Evolutionary conservation across 2,329 filamentous ascomycete species (phyloP).

Genomic region (Stachybotrys chlorohalonatus): DNA sequence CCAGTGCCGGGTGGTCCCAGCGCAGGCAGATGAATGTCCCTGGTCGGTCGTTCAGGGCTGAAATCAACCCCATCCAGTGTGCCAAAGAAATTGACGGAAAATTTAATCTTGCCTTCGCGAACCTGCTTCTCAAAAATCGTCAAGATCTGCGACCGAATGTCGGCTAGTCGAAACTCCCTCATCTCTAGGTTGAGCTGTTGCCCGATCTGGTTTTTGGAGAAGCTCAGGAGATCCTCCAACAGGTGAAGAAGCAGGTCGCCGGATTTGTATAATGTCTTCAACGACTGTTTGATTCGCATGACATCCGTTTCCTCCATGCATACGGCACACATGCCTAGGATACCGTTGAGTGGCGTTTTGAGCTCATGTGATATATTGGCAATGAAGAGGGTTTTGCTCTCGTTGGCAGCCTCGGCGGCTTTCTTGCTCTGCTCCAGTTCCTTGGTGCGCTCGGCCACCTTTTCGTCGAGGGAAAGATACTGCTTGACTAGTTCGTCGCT

Average conservation of each 20-base stretch:
- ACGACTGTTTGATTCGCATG: constrained; percentile 66
- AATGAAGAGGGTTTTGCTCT: constrained; percentile 96
- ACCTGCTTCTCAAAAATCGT: constrained; percentile 90
- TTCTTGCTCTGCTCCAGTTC: constrained; percentile 86
- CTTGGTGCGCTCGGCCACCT: constrained; percentile 72
- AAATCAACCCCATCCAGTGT: constrained; percentile 9
- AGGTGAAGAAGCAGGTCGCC: constrained; percentile 74
- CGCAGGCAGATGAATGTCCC: constrained; percentile 39
- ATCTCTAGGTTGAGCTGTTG: constrained; percentile 76
- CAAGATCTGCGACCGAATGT: constrained; percentile 71
- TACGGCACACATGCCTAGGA: constrained; percentile 86
- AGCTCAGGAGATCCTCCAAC: constrained; percentile 81
- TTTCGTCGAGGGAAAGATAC: constrained; percentile 74
- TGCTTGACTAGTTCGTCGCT: constrained; percentile 81
- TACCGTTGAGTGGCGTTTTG: constrained; percentile 91
- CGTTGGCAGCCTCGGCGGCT: constrained; percentile 87
- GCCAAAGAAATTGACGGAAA: constrained; percentile 61
- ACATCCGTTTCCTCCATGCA: constrained; percentile 88
- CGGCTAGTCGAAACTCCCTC: constrained; percentile 75
- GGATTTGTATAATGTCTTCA: constrained; percentile 72
- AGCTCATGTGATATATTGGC: constrained; percentile 86
- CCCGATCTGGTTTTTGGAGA: constrained; percentile 91
- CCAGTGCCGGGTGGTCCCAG: constrained; percentile 57
- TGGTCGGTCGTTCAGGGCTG: constrained; percentile 20
- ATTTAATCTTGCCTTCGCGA: constrained; percentile 65